These are phyloP conservation scores for Neoarthrinium moseri DNA, from an alignment of 2,329 filamentous ascomycete genomes.

Conservation along the genomic window DNA sequence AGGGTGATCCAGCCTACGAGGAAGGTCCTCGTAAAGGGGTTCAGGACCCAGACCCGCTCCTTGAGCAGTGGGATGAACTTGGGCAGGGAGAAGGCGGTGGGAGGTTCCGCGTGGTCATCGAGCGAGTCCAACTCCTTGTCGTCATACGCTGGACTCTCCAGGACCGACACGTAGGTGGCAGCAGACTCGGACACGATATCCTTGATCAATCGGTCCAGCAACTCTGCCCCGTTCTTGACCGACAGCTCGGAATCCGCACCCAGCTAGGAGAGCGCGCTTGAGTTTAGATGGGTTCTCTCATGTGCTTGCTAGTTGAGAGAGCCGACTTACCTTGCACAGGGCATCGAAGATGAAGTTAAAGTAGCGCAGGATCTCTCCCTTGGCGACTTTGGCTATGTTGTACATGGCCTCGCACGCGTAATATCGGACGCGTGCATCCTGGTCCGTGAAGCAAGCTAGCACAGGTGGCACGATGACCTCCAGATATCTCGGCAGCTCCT, in stretches of 20 bases:
- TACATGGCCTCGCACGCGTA: slow-evolving; percentile 99
- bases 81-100: slow-evolving; percentile 87
- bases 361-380: slow-evolving; percentile 94
- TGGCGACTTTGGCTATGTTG: slow-evolving; percentile 98
- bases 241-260: slow-evolving; percentile 94
- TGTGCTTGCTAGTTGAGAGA: no score
- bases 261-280: slow-evolving; percentile 54
- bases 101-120: slow-evolving; percentile 50
- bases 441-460: slow-evolving; percentile 94
- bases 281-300: no score
- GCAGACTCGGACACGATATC: slow-evolving; percentile 96
- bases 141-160: slow-evolving; percentile 60
- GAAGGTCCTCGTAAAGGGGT: slow-evolving; percentile 92
- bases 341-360: slow-evolving; percentile 99
- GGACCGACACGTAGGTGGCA: slow-evolving; percentile 87
- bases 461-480: slow-evolving; percentile 95
- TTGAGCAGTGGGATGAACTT: slow-evolving; percentile 91
- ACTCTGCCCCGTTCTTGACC: slow-evolving; percentile 95
- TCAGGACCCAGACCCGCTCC: slow-evolving; percentile 90
- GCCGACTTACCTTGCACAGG: slow-evolving; percentile 79
- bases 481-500: slow-evolving; percentile 91
- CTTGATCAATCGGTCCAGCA: slow-evolving; percentile 91
- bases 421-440: slow-evolving; percentile 95
- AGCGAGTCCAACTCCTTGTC: slow-evolving; percentile 38
- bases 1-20: slow-evolving; percentile 94